Base-by-base conservation (phyloP, 2,329 filamentous ascomycete species). In the Verticillium zaregamsianum region DNA sequence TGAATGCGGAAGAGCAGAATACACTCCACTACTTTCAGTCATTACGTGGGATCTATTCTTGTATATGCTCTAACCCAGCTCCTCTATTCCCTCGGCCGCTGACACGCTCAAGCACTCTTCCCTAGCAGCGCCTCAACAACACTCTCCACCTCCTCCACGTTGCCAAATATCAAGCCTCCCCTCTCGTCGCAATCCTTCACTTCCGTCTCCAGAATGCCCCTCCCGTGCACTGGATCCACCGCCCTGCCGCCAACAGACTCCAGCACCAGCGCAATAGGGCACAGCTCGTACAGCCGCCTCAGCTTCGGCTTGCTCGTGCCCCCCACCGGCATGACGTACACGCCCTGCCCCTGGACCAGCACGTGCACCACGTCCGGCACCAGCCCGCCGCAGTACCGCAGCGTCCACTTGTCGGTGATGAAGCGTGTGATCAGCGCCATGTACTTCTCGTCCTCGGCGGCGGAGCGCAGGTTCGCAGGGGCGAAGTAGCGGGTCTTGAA, bases 301-400 rank as follows among this genome's bases (percentile, higher is more conserved):
- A 89, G 70, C 76, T 89, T 89, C 0, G 86, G 83, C 65, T 75
- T 76, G 66, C 80, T 84, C 11, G 68, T 69, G 0, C 64, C 68
- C 1, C 83, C 83, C 5, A 86, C 84, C 0, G 86, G 86, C 1
- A 80, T 85, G 2, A 87, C 68, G 66, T 88, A 89, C 1, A 89
- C 70, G 1, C 86, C 86, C 60, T 88, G 85, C 0, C 85, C 84
- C 70, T 88, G 88, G 63, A 83, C 80, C 8, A 89, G 72, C 4
- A 81, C 79, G 62, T 88, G 86, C 14, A 83, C 80, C 0, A 88
- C 73, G 61, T 89, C 86, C 0, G 86, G 86, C 3, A 89, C 86
- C 3, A 89, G 71, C 0, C 86, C 86, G 0, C 86, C 86, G 20
- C 79, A 80, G 66, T 88, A 89, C 2, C 86, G 76, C 40, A 89